Base-by-base conservation (phyloP, 352 stramenopile species). In the Pythium grandisporangium region DNA sequence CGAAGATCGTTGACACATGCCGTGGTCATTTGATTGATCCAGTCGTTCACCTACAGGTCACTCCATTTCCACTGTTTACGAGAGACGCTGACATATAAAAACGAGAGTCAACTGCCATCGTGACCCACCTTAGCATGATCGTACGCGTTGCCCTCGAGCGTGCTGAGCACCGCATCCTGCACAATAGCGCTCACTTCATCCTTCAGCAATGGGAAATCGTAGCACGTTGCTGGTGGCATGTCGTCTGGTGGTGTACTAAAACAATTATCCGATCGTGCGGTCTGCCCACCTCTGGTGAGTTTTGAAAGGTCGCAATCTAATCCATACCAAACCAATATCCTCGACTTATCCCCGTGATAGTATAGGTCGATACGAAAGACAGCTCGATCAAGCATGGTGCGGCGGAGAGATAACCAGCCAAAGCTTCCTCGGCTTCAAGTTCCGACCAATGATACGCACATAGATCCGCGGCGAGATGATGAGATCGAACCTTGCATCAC, bases 101-200 rank as follows among this genome's bases (percentile, higher is more conserved):
- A n/a, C n/a, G n/a, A n/a, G n/a, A n/a, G n/a, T n/a, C n/a, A n/a
- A n/a, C 33, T 1, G 13, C 33, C 13, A 38, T 38, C 33, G 19
- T 16, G 13, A 17, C 19, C 6, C 37, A 89, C 73, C 59, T 90
- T 85, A 26, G 45, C 46, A 52, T 90, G 78, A 53, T 87, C 73
- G 52, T 87, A 90, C n/a, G 55, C 53, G 23, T 90, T 84, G 5
- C 76, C 76, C 22, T 90, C 76, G 7, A 90, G 52, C 17, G 71
- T 70, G 26, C 60, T 82, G 0, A 85, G 63, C 42, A 90, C 71
- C 0, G 76, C 71, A 25, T 83, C 73, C 40, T 87, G 70, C 20
- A 85, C 70, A 40, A 90, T 81, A 17, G 65, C 56, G n/a, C 51
- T 80, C 46, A 85, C 69, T 19, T 87, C 71, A 48, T 80, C 73